phyloP scores from a whole-genome alignment of 345 rosid genomes.

The Kernera saxatilis region DNA sequence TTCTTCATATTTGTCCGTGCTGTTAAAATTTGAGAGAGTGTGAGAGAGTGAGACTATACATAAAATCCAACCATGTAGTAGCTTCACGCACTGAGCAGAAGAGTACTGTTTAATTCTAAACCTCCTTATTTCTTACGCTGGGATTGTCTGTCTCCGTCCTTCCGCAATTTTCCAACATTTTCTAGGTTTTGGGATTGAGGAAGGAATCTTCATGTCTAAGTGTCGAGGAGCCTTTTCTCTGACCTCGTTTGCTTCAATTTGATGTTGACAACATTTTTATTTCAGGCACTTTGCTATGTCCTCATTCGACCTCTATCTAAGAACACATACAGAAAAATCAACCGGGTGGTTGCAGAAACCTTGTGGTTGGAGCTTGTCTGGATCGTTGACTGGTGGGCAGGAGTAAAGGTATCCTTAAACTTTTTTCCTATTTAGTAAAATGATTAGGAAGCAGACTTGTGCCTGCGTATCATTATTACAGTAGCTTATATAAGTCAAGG shows the following conservation, averaged over 20 bases:
- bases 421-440: background rate
- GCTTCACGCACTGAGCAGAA: background rate
- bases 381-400: slow-evolving; percentile 98
- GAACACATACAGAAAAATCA: slow-evolving; percentile 63
- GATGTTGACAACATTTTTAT: slow-evolving; percentile 7
- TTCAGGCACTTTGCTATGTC: slow-evolving; percentile 77
- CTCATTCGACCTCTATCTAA: slow-evolving; percentile 73
- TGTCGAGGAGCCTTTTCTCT: background rate
- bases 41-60: background rate
- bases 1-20: background rate
- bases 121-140: background rate
- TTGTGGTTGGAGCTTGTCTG: slow-evolving; percentile 93
- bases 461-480: background rate
- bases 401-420: slow-evolving; percentile 54
- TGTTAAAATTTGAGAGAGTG: background rate
- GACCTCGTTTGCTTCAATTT: slow-evolving; percentile 2
- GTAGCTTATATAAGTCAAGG: background rate
- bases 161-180: background rate
- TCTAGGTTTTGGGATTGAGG: slow-evolving; percentile 5
- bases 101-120: background rate
- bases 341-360: slow-evolving; percentile 67
- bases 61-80: background rate
- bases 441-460: background rate
- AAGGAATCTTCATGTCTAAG: background rate
- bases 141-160: background rate